Evolutionary conservation across 495 filamentous ascomycete genomes (phyloP).

Genomic region (Aspergillus campestris): DNA sequence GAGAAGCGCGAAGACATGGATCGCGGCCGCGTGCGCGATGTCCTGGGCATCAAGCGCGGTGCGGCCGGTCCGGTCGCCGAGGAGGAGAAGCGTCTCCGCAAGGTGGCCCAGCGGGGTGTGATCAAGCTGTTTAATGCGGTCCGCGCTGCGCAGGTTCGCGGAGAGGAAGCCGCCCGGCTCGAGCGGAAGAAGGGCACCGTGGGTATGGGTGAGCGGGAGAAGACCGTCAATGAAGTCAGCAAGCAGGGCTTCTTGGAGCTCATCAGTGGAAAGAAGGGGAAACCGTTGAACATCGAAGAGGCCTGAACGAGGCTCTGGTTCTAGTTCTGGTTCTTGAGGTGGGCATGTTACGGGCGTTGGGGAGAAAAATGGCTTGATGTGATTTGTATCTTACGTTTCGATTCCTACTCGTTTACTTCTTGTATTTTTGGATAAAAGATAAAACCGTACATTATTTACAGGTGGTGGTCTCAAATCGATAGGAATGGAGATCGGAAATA

Average conservation of each 20-base stretch:
- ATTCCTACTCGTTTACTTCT: conserved; percentile 6
- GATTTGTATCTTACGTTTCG: conserved; percentile 11
- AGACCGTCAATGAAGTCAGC: conserved; percentile 87
- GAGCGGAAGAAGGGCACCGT: conserved; percentile 65
- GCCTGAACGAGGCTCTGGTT: conserved; percentile 20
- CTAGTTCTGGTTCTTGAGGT: conserved; percentile 15
- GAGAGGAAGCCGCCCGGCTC: conserved; percentile 60
- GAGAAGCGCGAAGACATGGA: conserved; percentile 77
- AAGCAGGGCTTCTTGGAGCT: conserved; percentile 92
- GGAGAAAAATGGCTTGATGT: conserved; percentile 8
- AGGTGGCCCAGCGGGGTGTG: conserved; percentile 84
- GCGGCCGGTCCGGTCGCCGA: conserved; percentile 52
- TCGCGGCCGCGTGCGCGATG: conserved; percentile 79
- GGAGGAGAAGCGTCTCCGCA: conserved; percentile 70
- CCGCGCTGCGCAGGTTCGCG: conserved; percentile 79
- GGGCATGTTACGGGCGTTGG: conserved; percentile 35
- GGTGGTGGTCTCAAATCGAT: conserved; percentile 3
- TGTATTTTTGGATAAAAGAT: conserved; percentile 17
- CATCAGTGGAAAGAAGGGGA: conserved; percentile 55
- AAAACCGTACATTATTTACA: conserved; percentile 10
- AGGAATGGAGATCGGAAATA: conserved; percentile 18
- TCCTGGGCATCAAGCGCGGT: conserved; percentile 50
- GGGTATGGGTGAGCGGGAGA: conserved; percentile 63
- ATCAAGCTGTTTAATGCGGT: conserved; percentile 96
- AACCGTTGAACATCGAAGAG: conserved; percentile 41